Evolutionary conservation across 2,329 filamentous ascomycete genomes (phyloP).

Genomic region (Colletotrichum sidae): DNA sequence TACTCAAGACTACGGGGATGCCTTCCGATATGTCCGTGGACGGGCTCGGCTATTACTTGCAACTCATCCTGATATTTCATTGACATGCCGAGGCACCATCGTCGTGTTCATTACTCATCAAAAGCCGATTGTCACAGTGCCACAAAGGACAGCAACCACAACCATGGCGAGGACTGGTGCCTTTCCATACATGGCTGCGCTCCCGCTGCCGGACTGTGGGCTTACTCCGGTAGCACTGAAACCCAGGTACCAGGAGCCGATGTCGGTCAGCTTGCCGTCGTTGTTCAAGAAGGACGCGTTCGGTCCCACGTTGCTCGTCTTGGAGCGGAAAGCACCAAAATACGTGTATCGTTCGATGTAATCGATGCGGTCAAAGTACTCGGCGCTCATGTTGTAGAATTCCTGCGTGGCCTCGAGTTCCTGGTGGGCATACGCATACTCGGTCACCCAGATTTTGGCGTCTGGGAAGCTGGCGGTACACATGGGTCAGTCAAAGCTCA

Average conservation of each 20-base stretch:
- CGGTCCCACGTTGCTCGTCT: constrained; percentile 78
- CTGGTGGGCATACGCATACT: constrained; percentile 74
- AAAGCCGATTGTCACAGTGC: not conserved
- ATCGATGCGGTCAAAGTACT: constrained; percentile 74
- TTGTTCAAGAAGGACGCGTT: constrained; percentile 78
- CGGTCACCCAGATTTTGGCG: constrained; percentile 80
- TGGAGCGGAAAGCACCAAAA: constrained; percentile 79
- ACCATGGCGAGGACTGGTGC: constrained; percentile 22
- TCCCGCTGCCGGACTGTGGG: constrained; percentile 42
- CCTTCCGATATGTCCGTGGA: constrained; percentile 13
- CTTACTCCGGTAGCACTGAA: constrained; percentile 57
- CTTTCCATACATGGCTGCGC: constrained; percentile 11
- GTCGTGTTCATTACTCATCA: constrained; percentile 2
- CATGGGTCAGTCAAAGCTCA: constrained; percentile 20
- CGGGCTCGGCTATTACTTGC: too few species aligned
- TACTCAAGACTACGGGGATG: too few species aligned
- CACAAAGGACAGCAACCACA: constrained; percentile 7
- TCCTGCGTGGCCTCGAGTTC: constrained; percentile 67
- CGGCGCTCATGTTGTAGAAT: constrained; percentile 75
- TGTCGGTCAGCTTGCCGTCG: constrained; percentile 77
- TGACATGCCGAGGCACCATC: not conserved
- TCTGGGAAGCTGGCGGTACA: constrained; percentile 63
- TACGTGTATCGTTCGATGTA: constrained; percentile 78
- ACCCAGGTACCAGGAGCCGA: constrained; percentile 83
- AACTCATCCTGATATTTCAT: too few species aligned